These are phyloP conservation scores for Blastobotrys muscicola DNA, from an alignment of 805 yeast species.

Conservation along the genomic window DNA sequence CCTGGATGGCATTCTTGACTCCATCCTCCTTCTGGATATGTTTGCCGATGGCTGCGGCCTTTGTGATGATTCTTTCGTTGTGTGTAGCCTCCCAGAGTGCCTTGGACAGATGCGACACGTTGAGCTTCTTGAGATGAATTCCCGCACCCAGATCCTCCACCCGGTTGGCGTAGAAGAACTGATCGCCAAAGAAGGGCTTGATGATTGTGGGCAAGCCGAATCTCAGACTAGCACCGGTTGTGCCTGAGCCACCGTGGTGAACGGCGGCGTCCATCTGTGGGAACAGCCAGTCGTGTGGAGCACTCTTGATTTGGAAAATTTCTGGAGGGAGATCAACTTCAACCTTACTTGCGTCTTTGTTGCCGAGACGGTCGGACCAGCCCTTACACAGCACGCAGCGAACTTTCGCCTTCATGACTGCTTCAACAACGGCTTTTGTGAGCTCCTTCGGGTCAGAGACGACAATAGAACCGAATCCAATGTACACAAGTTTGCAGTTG, in stretches of 20 bases:
- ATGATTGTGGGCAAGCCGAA: conserved; percentile 84
- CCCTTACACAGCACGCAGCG: conserved; percentile 86
- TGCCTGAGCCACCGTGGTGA: conserved; percentile 96
- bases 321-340: conserved; percentile 52
- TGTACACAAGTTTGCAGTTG: conserved; percentile 67
- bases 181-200: conserved; percentile 95
- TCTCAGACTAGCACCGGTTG: conserved; percentile 84
- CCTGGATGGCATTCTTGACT: conserved; percentile 62
- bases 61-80: conserved; percentile 54
- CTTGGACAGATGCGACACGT: conserved; percentile 48
- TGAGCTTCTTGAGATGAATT: conserved; percentile 56
- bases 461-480: conserved; percentile 94
- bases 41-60: conserved; percentile 54
- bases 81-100: conserved; percentile 65
- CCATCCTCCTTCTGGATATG: conserved; percentile 70
- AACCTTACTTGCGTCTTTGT: conserved; percentile 28
- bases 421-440: conserved; percentile 68
- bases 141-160: conserved; percentile 90
- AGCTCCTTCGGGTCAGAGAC: conserved; percentile 72
- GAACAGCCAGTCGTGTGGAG: conserved; percentile 94
- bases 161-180: conserved; percentile 80
- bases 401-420: conserved; percentile 73
- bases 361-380: conserved; percentile 72
- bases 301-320: conserved; percentile 57
- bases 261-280: conserved; percentile 87